These are phyloP conservation scores for Raffaelea arxii DNA, from an alignment of 2,329 filamentous ascomycete genomes.

Conservation along the genomic window DNA sequence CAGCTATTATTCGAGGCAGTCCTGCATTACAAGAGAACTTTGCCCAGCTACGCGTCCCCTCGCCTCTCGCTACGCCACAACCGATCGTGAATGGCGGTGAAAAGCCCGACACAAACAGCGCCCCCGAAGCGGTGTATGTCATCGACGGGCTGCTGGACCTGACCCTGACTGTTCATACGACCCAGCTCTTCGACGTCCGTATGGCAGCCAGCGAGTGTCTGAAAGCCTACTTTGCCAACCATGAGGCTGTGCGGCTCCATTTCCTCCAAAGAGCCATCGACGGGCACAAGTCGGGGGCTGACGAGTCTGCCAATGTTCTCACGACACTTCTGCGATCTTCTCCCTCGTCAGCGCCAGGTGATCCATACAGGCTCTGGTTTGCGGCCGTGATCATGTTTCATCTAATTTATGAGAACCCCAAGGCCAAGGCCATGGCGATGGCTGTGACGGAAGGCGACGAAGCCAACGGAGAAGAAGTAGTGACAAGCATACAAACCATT, in stretches of 20 bases:
- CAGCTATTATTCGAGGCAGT: conserved; percentile 80
- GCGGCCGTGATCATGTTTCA: conserved; percentile 81
- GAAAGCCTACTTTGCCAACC: conserved; percentile 82
- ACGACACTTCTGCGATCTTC: conserved; percentile 67
- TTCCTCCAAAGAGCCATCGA: conserved; percentile 85
- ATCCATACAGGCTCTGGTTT: conserved; percentile 87
- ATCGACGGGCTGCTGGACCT: conserved; percentile 88
- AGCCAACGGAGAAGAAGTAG: conserved; percentile 82
- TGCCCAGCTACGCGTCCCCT: conserved; percentile 70
- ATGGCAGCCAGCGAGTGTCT: conserved; percentile 83
- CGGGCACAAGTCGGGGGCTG: conserved; percentile 65
- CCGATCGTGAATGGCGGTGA: background rate
- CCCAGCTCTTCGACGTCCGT: conserved; percentile 66
- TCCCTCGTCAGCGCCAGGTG: conserved; percentile 50
- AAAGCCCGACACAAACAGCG: conserved; percentile 32
- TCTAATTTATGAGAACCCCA: conserved; percentile 67
- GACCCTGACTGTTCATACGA: conserved; percentile 57
- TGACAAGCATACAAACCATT: conserved; percentile 85
- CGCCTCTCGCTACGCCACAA: conserved; percentile 35
- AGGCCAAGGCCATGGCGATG: conserved; percentile 73
- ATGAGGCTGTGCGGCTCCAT: conserved; percentile 71
- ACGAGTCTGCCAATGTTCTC: conserved; percentile 82
- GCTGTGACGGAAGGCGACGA: conserved; percentile 82
- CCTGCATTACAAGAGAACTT: conserved; percentile 75
- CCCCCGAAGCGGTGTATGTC: conserved; percentile 61